Conservation (phyloP, 2,329 filamentous ascomycete genomes). For the Ascosphaera pollenicola region DNA sequence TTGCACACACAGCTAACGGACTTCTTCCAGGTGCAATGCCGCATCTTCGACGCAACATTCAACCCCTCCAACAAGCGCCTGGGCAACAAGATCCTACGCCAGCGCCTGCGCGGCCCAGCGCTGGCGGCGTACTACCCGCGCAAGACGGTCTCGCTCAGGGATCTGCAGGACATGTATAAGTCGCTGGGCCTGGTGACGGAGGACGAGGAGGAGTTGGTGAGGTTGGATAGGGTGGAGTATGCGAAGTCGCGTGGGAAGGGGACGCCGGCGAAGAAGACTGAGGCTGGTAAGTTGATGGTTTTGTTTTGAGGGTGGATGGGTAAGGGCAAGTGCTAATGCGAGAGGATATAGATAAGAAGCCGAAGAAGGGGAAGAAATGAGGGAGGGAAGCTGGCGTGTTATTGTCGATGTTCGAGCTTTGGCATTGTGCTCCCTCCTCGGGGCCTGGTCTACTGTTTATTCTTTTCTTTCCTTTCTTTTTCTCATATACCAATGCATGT, state of each 20-base stretch:
- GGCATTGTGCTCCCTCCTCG: no score
- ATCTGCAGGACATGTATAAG: constrained; percentile 48
- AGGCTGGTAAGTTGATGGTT: no score
- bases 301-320: no score
- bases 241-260: constrained; percentile 60
- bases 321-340: no score
- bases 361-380: no score
- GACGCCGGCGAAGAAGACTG: constrained; percentile 73
- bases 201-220: constrained; percentile 66
- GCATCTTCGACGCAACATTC: constrained; percentile 74
- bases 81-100: constrained; percentile 80
- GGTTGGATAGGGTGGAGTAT: constrained; percentile 44
- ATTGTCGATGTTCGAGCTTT: no score
- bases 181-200: constrained; percentile 42
- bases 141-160: constrained; percentile 46
- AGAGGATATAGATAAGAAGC: no score
- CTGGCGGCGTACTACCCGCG: constrained; percentile 78
- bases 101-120: constrained; percentile 64
- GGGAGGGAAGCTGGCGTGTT: no score
- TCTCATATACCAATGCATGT: no score
- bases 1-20: no score
- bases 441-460: no score
- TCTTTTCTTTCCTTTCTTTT: no score
- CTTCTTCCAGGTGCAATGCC: constrained; percentile 60
- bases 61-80: constrained; percentile 66